Evolutionary conservation across 805 yeast genomes (phyloP), one percentile per base, ranked within the genome.

Genomic region (Candida palmyrensis): DNA sequence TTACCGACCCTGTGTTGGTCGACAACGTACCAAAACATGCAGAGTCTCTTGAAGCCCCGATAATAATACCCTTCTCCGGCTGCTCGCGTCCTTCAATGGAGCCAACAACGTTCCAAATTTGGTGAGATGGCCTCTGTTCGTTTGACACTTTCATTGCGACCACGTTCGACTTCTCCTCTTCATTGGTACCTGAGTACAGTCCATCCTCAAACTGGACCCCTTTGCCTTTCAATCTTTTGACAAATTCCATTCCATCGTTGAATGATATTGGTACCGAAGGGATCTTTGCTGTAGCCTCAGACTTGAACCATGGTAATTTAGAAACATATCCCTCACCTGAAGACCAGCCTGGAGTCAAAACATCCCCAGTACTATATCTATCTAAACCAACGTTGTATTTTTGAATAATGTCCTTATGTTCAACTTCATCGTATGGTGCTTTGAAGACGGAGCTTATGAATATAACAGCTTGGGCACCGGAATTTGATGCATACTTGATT

Each of bases 21-120:
- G 75, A 68, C 3, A 73, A 58, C 0, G 94, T 79, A n/a, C 96
- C 97, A 44, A 62, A 71, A 40, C 87, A 76, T 16, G 78, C 62
- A 0, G 95, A 66, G 50, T 88, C 96, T 43, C 96, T 65, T 4
- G 82, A 73, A 1, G 96, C 88, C 1, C 95, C 96, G 36, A 90
- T 74, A 2, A 89, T 65, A 4, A 90, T 59, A 0, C 85, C 86
- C 42, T 75, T 72, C 14, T 76, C 85, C 14, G 66, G 62, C 57
- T 86, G 95, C 50, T 90, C 97, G 29, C 79, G 62, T 9, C 97
- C 97, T 21, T 72, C 68, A 15, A 89, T 75, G 28, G 79, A 73
- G 2, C 90, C 95, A 18, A 86, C 51, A 1, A 89, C 76, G 49
- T 88, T 85, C 85, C 92, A 79, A 3, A 82, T 63, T 13, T 75